Conservation (phyloP, 2,329 filamentous ascomycete species). For the Colletotrichum graminicola region DNA sequence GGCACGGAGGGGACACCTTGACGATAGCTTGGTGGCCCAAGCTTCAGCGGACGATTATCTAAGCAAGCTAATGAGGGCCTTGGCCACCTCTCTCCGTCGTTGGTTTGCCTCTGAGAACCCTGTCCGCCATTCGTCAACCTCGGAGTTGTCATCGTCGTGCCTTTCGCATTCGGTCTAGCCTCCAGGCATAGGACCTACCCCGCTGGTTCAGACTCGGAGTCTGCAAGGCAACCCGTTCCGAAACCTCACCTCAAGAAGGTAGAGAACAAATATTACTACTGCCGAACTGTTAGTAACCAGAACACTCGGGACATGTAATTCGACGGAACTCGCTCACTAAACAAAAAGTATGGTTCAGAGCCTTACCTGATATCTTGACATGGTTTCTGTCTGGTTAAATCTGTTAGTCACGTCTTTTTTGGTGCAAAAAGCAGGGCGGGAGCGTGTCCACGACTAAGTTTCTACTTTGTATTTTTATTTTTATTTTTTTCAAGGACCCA, state of each 20-base stretch:
- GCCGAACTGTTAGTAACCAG: background rate
- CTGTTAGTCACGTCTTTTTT: background rate
- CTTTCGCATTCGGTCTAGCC: background rate
- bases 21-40: background rate
- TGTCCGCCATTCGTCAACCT: background rate
- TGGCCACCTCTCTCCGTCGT: background rate
- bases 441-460: background rate
- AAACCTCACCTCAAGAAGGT: no score
- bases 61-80: background rate
- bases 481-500: background rate
- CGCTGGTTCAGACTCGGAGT: background rate
- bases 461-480: background rate
- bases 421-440: background rate
- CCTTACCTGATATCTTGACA: background rate
- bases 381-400: background rate
- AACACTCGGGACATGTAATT: background rate
- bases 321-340: background rate
- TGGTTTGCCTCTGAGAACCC: slow-evolving; percentile 4
- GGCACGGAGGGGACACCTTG: no score
- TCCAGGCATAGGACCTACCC: no score
- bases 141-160: slow-evolving; percentile 4
- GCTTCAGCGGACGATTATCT: background rate
- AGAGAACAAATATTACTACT: background rate
- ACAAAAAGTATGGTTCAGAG: background rate
- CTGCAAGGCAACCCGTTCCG: background rate